phyloP scores from a whole-genome alignment of 345 rosid species.

The Psidium guajava region DNA sequence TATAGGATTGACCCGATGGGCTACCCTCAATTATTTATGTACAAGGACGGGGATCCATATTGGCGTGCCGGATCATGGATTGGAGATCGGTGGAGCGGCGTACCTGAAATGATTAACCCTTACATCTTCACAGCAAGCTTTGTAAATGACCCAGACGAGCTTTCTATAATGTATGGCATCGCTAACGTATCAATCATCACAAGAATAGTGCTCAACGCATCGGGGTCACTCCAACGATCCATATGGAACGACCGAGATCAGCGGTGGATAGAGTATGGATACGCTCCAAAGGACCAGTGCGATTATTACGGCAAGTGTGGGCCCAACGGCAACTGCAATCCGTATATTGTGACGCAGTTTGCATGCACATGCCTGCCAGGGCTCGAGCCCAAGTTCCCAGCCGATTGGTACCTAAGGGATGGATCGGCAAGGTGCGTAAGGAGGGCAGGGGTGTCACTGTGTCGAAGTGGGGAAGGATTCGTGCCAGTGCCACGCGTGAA shows the following conservation, averaged over 20 bases:
- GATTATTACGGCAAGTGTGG: slow-evolving; percentile 56
- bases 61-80: slow-evolving; percentile 69
- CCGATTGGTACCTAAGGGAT: slow-evolving; percentile 42
- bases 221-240: slow-evolving; percentile 24
- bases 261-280: slow-evolving; percentile 32
- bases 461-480: slow-evolving; percentile 44
- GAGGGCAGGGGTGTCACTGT: slow-evolving; percentile 8
- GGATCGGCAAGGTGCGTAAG: slow-evolving; percentile 38
- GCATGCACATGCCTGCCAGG: slow-evolving; percentile 56
- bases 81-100: slow-evolving; percentile 53
- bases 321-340: slow-evolving; percentile 9
- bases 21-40: slow-evolving; percentile 15
- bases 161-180: slow-evolving; percentile 16
- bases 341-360: slow-evolving; percentile 6
- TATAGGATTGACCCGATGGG: slow-evolving; percentile 11
- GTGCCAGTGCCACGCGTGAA: slow-evolving; percentile 24
- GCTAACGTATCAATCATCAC: slow-evolving; percentile 19
- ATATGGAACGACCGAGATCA: slow-evolving; percentile 32
- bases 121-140: slow-evolving; percentile 24
- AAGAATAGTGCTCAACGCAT: slow-evolving; percentile 32
- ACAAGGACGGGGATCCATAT: slow-evolving; percentile 10
- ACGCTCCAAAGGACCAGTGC: slow-evolving; percentile 49
- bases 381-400: slow-evolving; percentile 31
- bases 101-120: slow-evolving; percentile 33
- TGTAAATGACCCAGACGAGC: slow-evolving; percentile 22